These are phyloP conservation scores for Xylona heveae DNA, from an alignment of 495 filamentous ascomycete genomes.

Conservation along the genomic window DNA sequence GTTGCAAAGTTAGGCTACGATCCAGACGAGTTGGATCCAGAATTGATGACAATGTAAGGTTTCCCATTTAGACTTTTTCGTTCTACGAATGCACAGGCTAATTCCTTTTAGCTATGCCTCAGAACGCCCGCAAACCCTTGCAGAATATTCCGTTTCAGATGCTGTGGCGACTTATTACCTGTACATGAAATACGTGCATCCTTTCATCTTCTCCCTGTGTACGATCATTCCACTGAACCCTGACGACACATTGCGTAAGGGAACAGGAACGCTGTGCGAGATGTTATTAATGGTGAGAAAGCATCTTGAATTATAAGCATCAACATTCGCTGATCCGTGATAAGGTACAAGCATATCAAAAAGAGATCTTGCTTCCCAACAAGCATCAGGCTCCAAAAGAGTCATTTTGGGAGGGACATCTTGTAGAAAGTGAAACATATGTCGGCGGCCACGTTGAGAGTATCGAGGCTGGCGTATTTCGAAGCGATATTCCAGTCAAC, in stretches of 20 bases:
- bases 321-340: not conserved
- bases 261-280: slow-evolving; percentile 93
- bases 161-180: slow-evolving; percentile 97
- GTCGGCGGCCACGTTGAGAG: slow-evolving; percentile 97
- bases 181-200: slow-evolving; percentile 99
- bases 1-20: slow-evolving; percentile 96
- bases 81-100: too few relatives aligned
- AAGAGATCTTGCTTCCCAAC: slow-evolving; percentile 83
- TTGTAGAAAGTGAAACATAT: slow-evolving; percentile 93
- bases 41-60: slow-evolving; percentile 63
- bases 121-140: slow-evolving; percentile 79
- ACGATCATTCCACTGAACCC: slow-evolving; percentile 87
- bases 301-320: not conserved
- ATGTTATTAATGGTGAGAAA: slow-evolving; percentile 73
- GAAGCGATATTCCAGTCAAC: slow-evolving; percentile 81
- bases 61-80: slow-evolving; percentile 2
- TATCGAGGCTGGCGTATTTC: slow-evolving; percentile 97
- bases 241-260: slow-evolving; percentile 83
- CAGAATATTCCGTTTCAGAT: slow-evolving; percentile 98
- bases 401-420: slow-evolving; percentile 87
- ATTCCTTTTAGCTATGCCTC: slow-evolving; percentile 38
- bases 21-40: slow-evolving; percentile 91
- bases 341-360: slow-evolving; percentile 68
- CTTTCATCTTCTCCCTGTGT: slow-evolving; percentile 96
- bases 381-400: slow-evolving; percentile 86